phyloP scores from a whole-genome alignment of 768 basidiomycete species.

The Podaxis carcinomalis region DNA sequence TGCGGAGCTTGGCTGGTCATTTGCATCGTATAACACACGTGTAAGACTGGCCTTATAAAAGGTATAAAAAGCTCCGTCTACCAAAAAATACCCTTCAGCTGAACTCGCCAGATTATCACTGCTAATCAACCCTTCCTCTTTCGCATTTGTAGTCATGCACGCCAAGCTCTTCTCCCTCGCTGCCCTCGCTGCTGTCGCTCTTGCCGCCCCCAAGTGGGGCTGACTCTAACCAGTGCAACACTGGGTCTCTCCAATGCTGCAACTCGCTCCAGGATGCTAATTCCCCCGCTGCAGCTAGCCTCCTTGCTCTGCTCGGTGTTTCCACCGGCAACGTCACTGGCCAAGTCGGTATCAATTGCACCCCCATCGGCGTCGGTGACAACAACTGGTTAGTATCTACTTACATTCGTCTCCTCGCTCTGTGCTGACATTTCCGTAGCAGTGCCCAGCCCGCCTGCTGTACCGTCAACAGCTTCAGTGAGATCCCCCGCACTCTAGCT shows the following conservation, averaged over 20 bases:
- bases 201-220: background rate
- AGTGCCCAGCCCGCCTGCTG: slow-evolving; percentile 25
- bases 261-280: background rate
- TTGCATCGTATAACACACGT: no score
- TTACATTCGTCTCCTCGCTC: background rate
- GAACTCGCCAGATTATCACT: no score
- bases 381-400: slow-evolving; percentile 18
- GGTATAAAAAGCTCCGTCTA: no score
- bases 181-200: background rate
- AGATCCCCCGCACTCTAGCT: background rate
- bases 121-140: slow-evolving; percentile 14
- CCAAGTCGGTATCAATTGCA: slow-evolving; percentile 22
- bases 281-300: background rate
- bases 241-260: slow-evolving; percentile 4
- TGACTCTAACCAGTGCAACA: slow-evolving; percentile 3
- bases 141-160: background rate
- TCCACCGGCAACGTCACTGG: slow-evolving; percentile 16
- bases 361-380: slow-evolving; percentile 20
- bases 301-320: slow-evolving; percentile 19
- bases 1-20: no score
- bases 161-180: background rate
- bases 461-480: slow-evolving; percentile 21
- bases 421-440: slow-evolving; percentile 10
- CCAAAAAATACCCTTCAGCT: no score
- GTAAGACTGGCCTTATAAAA: no score